Base-by-base conservation (phyloP, 805 yeast genomes). In the Candida sonorensis region DNA sequence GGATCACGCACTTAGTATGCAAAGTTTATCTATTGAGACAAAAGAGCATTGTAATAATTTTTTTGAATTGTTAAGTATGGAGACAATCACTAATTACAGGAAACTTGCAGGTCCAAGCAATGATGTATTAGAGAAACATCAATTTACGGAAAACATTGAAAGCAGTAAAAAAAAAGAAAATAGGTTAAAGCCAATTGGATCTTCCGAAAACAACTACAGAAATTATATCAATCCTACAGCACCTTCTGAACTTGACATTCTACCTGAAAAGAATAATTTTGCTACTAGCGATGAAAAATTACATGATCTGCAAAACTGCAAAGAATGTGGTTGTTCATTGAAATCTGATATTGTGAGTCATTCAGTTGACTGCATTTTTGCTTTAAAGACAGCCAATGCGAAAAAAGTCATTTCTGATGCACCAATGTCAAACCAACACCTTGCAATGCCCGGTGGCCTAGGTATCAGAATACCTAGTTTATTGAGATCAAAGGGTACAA, bases 1-100 rank as follows among this genome's bases (percentile, higher is more conserved):
- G 9, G 75, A 72, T 28, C 75, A 69, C 43, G 52, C 62, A 12
- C 23, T 50, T 26, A 40, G 45, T 27, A 44, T 66, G 29, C 63
- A 57, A 36, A 39, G 46, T n/a, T 42, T 47, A 11, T 46, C 59
- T 4, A 34, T 50, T 9, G 50, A 47, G n/a, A 34, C 50, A 19
- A 47, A 45, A 28, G 55, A 50, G n/a, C 47, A 55, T 5, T 50
- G 57, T 33, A 45, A 50, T 25, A 48, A 45, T 28, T 53, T 51
- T 26, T 53, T 53, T 26, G 51, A 48, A 26, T 48, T 38, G 17
- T 24, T 52, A 36, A 51, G 48, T 33, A 38, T 40, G 6, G 49
- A 40, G 30, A 35, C 45, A 12, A 35, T 44, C 26, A 40, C 34
- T 40, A 41, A 41, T 22, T 41, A 37, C 33, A 44, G 45, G 29